Conservation (phyloP, 495 filamentous ascomycete species). For the Neurospora discreta region DNA sequence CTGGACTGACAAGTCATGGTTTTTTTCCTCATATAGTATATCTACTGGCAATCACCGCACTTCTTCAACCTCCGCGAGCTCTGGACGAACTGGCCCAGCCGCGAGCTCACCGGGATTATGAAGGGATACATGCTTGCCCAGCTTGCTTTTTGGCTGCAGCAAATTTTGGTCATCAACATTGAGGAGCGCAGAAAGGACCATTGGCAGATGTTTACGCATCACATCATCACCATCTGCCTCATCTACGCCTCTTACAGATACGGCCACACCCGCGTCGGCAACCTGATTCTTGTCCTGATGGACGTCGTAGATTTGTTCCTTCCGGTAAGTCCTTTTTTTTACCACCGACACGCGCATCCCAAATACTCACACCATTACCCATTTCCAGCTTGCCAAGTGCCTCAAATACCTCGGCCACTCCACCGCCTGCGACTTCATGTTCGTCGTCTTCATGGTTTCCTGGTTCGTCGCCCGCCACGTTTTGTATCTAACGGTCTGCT, state of each 20-base stretch:
- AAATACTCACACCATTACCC: neutral
- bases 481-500: constrained; percentile 65
- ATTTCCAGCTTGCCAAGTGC: constrained; percentile 71
- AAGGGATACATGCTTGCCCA: constrained; percentile 92
- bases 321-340: constrained; percentile 52
- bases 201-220: constrained; percentile 90
- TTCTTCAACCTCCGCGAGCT: constrained; percentile 67
- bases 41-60: constrained; percentile 66
- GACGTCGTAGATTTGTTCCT: constrained; percentile 84
- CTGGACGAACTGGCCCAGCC: constrained; percentile 74
- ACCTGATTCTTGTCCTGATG: constrained; percentile 84
- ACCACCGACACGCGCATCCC: neutral
- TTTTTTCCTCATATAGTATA: constrained; percentile 44
- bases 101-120: constrained; percentile 56
- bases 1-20: constrained; percentile 9
- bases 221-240: constrained; percentile 76
- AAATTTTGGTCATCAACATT: constrained; percentile 87
- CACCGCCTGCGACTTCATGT: constrained; percentile 67
- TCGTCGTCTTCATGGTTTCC: constrained; percentile 74
- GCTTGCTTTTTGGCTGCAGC: constrained; percentile 87
- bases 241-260: constrained; percentile 74
- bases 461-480: constrained; percentile 83
- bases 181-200: constrained; percentile 91
- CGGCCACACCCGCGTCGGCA: constrained; percentile 74
- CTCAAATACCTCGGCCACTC: constrained; percentile 78